Evolutionary conservation across 495 filamentous ascomycete species (phyloP).

Genomic region (Xylaria bambusicola): DNA sequence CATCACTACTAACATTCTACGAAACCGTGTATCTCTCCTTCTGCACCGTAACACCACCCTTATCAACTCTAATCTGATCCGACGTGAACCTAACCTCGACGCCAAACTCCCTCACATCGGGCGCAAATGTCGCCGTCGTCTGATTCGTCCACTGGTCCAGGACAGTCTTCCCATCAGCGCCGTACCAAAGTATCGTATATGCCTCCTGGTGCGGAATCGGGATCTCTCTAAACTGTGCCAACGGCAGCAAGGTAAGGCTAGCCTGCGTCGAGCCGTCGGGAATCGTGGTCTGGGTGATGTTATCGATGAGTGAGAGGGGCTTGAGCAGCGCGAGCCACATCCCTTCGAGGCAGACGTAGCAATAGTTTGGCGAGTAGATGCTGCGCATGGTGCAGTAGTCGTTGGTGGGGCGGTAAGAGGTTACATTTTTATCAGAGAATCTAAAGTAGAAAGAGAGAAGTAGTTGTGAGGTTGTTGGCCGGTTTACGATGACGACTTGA

Average conservation of each 20-base stretch:
- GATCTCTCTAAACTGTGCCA: slow-evolving; percentile 24
- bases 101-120: slow-evolving; percentile 18
- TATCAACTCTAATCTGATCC: slow-evolving; percentile 26
- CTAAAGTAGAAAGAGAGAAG: slow-evolving; percentile 5
- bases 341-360: slow-evolving; percentile 28
- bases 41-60: slow-evolving; percentile 14
- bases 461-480: no score
- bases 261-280: slow-evolving; percentile 22
- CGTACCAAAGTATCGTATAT: slow-evolving; percentile 29
- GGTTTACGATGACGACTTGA: no score
- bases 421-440: slow-evolving; percentile 23
- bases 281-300: slow-evolving; percentile 20
- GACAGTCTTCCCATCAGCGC: slow-evolving; percentile 16
- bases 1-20: not conserved
- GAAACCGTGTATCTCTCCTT: slow-evolving; percentile 21
- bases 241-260: slow-evolving; percentile 25
- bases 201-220: slow-evolving; percentile 22
- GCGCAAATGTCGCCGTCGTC: slow-evolving; percentile 21
- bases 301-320: slow-evolving; percentile 22
- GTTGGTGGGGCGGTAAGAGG: slow-evolving; percentile 29
- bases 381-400: slow-evolving; percentile 27
- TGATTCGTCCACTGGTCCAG: slow-evolving; percentile 27
- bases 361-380: slow-evolving; percentile 26
- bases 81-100: slow-evolving; percentile 28
- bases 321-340: slow-evolving; percentile 28